These are phyloP conservation scores for Coemansia sp. DNA, from an alignment of 192 early-diverging fungal species.

Conservation along the genomic window DNA sequence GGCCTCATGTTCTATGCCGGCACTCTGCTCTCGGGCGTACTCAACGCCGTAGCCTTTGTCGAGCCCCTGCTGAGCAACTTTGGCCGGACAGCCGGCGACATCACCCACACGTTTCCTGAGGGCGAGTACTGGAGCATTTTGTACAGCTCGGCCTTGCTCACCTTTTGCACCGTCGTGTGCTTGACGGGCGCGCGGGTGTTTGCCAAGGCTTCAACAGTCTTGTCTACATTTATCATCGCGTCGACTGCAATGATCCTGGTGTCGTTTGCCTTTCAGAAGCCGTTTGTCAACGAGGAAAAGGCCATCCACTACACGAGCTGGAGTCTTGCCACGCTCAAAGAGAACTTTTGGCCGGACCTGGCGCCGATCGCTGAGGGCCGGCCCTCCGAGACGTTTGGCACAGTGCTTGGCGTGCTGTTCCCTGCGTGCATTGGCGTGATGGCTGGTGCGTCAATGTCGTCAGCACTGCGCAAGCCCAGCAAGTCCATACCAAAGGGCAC, in stretches of 20 bases:
- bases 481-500: conserved; percentile 68
- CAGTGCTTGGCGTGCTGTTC: conserved; percentile 64
- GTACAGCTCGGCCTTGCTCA: conserved; percentile 57
- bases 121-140: conserved; percentile 55
- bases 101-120: conserved; percentile 56
- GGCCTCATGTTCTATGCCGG: conserved; percentile 64
- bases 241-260: conserved; percentile 56
- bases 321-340: conserved; percentile 56
- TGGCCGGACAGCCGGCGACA: conserved; percentile 54
- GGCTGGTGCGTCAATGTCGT: conserved; percentile 71
- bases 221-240: conserved; percentile 58
- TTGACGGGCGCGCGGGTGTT: conserved; percentile 60
- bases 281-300: conserved; percentile 56
- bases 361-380: conserved; percentile 46
- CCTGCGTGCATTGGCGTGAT: conserved; percentile 69
- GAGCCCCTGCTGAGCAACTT: conserved; percentile 65
- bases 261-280: conserved; percentile 57
- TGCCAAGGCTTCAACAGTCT: conserved; percentile 55
- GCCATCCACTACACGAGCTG: conserved; percentile 61
- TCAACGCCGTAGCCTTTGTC: conserved; percentile 65
- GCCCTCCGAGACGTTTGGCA: conserved; percentile 49
- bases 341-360: conserved; percentile 65
- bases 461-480: conserved; percentile 62
- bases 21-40: conserved; percentile 57
- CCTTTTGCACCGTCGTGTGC: conserved; percentile 57